Conservation (phyloP, 2,329 filamentous ascomycete species). For the Xylariaceae sp. region DNA sequence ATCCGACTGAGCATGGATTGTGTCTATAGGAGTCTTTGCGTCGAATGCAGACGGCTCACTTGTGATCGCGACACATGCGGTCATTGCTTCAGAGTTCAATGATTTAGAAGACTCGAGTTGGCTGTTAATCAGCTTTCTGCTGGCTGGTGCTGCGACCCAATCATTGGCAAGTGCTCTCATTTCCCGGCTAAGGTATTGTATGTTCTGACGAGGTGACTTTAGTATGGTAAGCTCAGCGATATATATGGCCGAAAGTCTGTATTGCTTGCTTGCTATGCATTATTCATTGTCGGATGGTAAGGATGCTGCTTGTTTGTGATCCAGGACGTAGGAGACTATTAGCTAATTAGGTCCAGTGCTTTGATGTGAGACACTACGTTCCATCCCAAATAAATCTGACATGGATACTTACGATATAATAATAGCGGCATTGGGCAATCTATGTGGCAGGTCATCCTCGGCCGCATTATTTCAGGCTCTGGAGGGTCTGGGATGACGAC, state of each 20-base stretch:
- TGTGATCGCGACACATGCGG: slow-evolving; percentile 66
- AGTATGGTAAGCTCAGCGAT: slow-evolving; percentile 60
- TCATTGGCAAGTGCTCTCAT: slow-evolving; percentile 47
- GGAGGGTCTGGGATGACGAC: slow-evolving; percentile 55
- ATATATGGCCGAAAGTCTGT: slow-evolving; percentile 59
- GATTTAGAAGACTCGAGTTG: slow-evolving; percentile 59
- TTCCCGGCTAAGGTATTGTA: neutral
- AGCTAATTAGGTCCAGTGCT: slow-evolving; percentile 25
- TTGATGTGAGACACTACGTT: slow-evolving; percentile 36
- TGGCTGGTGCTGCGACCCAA: slow-evolving; percentile 56
- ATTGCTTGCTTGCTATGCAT: slow-evolving; percentile 50
- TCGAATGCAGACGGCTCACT: slow-evolving; percentile 66
- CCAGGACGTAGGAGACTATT: neutral
- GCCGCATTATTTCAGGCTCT: slow-evolving; percentile 54
- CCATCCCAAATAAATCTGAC: neutral
- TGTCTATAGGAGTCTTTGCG: slow-evolving; percentile 56
- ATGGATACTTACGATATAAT: slow-evolving; percentile 8
- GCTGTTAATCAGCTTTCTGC: slow-evolving; percentile 55
- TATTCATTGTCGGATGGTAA: slow-evolving; percentile 55
- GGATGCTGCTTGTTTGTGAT: slow-evolving; percentile 21
- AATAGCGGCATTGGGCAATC: slow-evolving; percentile 47
- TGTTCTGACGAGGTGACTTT: neutral
- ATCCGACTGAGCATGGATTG: neutral
- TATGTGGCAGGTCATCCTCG: slow-evolving; percentile 53
- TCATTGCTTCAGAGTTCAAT: slow-evolving; percentile 63